These are phyloP conservation scores for Diatrype stigma DNA, from an alignment of 2,329 filamentous ascomycete genomes.

Conservation along the genomic window DNA sequence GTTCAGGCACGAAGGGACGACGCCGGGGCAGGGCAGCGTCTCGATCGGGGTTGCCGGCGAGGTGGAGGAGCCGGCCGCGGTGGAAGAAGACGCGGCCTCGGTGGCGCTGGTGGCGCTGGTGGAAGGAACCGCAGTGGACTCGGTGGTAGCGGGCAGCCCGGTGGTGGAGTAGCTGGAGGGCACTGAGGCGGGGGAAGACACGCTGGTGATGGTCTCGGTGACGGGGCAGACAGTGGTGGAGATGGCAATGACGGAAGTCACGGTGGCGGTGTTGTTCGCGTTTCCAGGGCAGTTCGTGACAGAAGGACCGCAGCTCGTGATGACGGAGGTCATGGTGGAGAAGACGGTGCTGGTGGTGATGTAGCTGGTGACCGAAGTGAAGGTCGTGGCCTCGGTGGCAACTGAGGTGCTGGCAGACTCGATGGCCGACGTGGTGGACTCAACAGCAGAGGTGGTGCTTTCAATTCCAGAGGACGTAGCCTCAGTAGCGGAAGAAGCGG, in stretches of 20 bases:
- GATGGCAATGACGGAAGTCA: conserved; percentile 44
- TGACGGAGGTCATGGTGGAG: conserved; percentile 44
- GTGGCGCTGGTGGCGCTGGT: conserved; percentile 28
- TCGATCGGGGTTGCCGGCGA: conserved; percentile 32
- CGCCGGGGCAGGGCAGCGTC: conserved; percentile 57
- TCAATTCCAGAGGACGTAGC: conserved; percentile 2
- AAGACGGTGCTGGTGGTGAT: conserved; percentile 46
- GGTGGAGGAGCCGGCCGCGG: conserved; percentile 16
- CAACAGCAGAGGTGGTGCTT: conserved; percentile 7
- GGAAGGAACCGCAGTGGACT: conserved; percentile 14
- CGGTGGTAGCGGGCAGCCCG: conserved; percentile 10
- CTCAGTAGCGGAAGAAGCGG: conserved; percentile 19
- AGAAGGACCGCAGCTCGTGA: conserved; percentile 48
- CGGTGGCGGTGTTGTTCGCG: conserved; percentile 45
- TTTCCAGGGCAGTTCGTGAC: conserved; percentile 45
- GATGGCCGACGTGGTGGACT: conserved; percentile 14
- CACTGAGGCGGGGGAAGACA: conserved; percentile 17
- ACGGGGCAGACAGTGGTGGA: conserved; percentile 60
- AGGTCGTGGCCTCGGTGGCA: conserved; percentile 4
- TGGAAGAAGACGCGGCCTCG: conserved; percentile 12
- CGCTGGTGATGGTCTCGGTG: conserved; percentile 45
- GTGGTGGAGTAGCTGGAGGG: conserved; percentile 29
- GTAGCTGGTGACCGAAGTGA: conserved; percentile 32
- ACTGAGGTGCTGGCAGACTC: conserved; percentile 16
- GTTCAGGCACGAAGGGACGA: conserved; percentile 86